Base-by-base conservation (phyloP, 139 green algal species). In the Chlorella sorokiniana region DNA sequence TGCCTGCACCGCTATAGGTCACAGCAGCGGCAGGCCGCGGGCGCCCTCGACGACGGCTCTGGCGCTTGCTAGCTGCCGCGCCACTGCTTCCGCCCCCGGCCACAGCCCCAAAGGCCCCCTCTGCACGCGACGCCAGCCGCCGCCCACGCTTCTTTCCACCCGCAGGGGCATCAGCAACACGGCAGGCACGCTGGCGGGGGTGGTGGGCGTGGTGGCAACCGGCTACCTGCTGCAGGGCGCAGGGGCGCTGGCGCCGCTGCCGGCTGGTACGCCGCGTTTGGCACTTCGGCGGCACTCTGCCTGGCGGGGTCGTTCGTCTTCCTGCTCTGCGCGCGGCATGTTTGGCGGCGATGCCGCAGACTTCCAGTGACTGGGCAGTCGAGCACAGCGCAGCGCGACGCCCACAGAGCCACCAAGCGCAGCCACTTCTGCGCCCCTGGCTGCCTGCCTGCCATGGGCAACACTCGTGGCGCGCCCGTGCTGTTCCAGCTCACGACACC, bases 141-240 rank as follows among this genome's bases (percentile, higher is more conserved):
- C 27, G n/a, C n/a, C n/a, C n/a, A n/a, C n/a, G n/a, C n/a, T n/a
- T n/a, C n/a, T n/a, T n/a, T 11, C 51, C 0, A 35, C 9, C 56
- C 72, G 59, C 72, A 88, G 84, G 84, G 89, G 87, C 62, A 84
- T 93, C 62, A 88, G 80, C 67, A 97, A 97, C 84, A 95, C 93
- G 1, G 93, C 93, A 18, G 93, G 93, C 18, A 97, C 93, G 5
- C n/a, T 96, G 27, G 85, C 93, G 11, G 89, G 96, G 3, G 92
- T 99, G 23, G 90, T 99, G 9, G 96, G 96, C 2, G 96, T 99
- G n/a, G 86, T 91, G 0, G 86, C 93, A 1, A 98, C 97, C 0
- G 96, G 96, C 27, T 81, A 88, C 38, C 90, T 99, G 63, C 88
- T 99, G 59, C 89, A 98, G 76, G 54, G 81, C n/a, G 70, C 84